Evolutionary conservation across 495 filamentous ascomycete species (phyloP).

Genomic region (Neurospora sp.): DNA sequence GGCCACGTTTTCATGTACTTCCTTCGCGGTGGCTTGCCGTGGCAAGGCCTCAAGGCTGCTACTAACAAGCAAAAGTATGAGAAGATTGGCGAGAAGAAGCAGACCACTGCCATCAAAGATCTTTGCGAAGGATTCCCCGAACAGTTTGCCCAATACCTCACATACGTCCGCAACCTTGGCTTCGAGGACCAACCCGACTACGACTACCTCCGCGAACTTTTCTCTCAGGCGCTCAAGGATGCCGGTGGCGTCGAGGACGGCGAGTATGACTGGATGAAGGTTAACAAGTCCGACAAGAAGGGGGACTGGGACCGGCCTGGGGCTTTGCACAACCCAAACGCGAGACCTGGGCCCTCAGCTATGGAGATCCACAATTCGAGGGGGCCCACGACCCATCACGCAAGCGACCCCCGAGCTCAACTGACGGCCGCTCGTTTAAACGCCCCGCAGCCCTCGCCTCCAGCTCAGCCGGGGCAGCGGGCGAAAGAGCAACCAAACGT

Average conservation of each 20-base stretch:
- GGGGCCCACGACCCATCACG: slow-evolving; percentile 51
- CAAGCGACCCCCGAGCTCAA: slow-evolving; percentile 42
- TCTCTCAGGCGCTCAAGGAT: slow-evolving; percentile 93
- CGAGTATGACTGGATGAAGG: slow-evolving; percentile 99
- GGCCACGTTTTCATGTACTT: slow-evolving; percentile 99
- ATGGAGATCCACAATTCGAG: slow-evolving; percentile 61
- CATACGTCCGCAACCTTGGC: slow-evolving; percentile 92
- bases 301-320: slow-evolving; percentile 59
- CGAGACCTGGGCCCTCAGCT: slow-evolving; percentile 62
- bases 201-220: slow-evolving; percentile 91
- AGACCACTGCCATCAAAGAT: slow-evolving; percentile 93
- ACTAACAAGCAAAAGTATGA: slow-evolving; percentile 99
- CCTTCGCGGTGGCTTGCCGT: slow-evolving; percentile 86
- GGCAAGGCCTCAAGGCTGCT: slow-evolving; percentile 97
- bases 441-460: slow-evolving; percentile 84
- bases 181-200: slow-evolving; percentile 99
- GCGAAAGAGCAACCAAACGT: slow-evolving; percentile 81
- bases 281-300: slow-evolving; percentile 92
- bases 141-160: slow-evolving; percentile 95
- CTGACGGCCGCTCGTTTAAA: slow-evolving; percentile 91
- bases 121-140: slow-evolving; percentile 95
- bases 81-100: slow-evolving; percentile 99
- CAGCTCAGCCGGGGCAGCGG: slow-evolving; percentile 58
- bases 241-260: slow-evolving; percentile 93
- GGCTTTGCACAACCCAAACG: slow-evolving; percentile 59